A percentile compares a stretch with the other conserved stretches of the same genome.
These are phyloP conservation scores for Chaetoceros tenuissimus DNA, from an alignment of 108 stramenopile genomes.

Conservation along the genomic window DNA sequence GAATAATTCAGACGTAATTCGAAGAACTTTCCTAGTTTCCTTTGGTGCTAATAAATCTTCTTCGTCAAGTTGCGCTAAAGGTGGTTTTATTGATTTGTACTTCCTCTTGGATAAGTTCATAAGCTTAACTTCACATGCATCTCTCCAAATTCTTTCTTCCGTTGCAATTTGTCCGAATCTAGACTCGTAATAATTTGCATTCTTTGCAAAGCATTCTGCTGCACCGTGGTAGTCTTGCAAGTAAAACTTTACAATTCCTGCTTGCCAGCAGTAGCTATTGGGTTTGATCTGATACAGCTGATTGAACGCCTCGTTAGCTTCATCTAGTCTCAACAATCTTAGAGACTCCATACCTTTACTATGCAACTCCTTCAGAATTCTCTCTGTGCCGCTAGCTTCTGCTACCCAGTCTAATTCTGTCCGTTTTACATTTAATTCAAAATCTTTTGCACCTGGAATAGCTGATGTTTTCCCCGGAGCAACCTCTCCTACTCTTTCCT, in stretches of 20 bases:
- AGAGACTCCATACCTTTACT: conserved; percentile 50
- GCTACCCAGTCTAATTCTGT: conserved; percentile 64
- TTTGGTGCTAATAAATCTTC: conserved; percentile 2
- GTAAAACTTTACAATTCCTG: conserved; percentile 71
- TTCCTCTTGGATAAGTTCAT: conserved; percentile 14
- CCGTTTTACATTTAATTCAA: conserved; percentile 33
- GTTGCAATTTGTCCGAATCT: conserved; percentile 56
- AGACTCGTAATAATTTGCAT: conserved; percentile 44
- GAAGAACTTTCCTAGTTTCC: conserved; percentile 42
- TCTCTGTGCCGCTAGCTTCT: conserved; percentile 40
- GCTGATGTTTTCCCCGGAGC: conserved; percentile 71
- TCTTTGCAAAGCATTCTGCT: conserved; percentile 42
- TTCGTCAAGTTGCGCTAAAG: neutral
- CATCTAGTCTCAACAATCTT: conserved; percentile 44
- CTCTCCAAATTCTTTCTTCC: conserved; percentile 81
- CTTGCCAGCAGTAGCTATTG: conserved; percentile 73
- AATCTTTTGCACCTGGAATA: conserved; percentile 47
- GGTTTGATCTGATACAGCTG: conserved; percentile 57
- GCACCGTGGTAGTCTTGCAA: conserved; percentile 42
- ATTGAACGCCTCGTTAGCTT: conserved; percentile 44
- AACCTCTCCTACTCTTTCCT: conserved; percentile 45
- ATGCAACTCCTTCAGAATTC: conserved; percentile 37
- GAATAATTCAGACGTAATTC: conserved; percentile 59
- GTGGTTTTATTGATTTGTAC: conserved; percentile 5
- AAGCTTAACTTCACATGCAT: conserved; percentile 58